phyloP scores from a whole-genome alignment of 2,329 filamentous ascomycete genomes.

The Colletotrichum tabaci region DNA sequence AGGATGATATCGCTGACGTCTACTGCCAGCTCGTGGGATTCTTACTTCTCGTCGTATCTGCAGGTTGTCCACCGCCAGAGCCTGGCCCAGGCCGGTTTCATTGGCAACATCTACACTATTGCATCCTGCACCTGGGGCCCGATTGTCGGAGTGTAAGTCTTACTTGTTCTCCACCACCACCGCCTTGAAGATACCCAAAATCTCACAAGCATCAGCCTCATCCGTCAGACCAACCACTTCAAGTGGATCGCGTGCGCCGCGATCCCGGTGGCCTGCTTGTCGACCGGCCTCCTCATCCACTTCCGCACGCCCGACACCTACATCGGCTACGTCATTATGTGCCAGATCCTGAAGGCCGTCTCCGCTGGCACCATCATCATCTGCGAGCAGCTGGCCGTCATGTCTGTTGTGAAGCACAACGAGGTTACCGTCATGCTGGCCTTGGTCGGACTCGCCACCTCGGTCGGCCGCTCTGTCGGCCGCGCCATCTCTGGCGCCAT shows the following conservation, averaged over 20 bases:
- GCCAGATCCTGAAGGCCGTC: no score
- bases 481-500: no score
- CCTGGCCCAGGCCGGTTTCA: slow-evolving; percentile 49
- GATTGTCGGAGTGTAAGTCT: slow-evolving; percentile 48
- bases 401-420: no score
- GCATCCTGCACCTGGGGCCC: slow-evolving; percentile 56
- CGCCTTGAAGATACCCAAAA: slow-evolving; percentile 48
- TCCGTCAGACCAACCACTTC: slow-evolving; percentile 51
- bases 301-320: slow-evolving; percentile 51
- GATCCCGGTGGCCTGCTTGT: slow-evolving; percentile 52
- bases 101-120: slow-evolving; percentile 53
- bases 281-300: slow-evolving; percentile 51
- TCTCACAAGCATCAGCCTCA: slow-evolving; percentile 59
- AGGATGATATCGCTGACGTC: slow-evolving; percentile 40
- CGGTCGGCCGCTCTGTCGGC: no score
- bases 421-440: no score
- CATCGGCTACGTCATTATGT: slow-evolving; percentile 48
- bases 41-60: slow-evolving; percentile 59
- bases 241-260: slow-evolving; percentile 50
- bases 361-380: no score
- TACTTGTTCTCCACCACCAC: no score
- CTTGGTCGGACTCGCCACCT: no score
- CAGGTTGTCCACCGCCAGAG: slow-evolving; percentile 53
- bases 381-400: no score
- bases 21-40: slow-evolving; percentile 41